phyloP scores from a whole-genome alignment of 148 eudicot species.

The Chenopodium berlandieri region DNA sequence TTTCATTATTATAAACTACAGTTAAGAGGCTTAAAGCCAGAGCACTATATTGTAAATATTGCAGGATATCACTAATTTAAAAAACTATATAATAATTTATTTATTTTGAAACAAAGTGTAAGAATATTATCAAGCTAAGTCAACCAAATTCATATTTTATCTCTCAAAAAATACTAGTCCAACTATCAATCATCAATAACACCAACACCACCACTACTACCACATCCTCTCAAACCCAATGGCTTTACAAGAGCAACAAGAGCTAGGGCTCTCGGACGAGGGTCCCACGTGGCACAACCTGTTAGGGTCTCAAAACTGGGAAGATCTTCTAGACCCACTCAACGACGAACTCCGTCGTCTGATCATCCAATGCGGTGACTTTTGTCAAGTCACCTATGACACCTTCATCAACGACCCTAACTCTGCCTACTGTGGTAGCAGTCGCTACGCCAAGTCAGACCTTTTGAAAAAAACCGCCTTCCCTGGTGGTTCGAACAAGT shows the following conservation, averaged over 20 bases:
- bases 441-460: slow-evolving; percentile 28
- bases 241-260: slow-evolving; percentile 36
- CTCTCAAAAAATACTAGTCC: not conserved
- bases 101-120: no score
- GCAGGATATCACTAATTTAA: no score
- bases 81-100: no score
- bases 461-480: slow-evolving; percentile 25
- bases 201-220: not conserved
- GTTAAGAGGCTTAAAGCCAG: no score
- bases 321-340: slow-evolving; percentile 58
- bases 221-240: not conserved
- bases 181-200: not conserved
- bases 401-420: slow-evolving; percentile 36
- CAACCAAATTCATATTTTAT: not conserved
- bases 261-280: not conserved
- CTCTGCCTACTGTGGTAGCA: slow-evolving; percentile 37
- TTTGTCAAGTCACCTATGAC: slow-evolving; percentile 78
- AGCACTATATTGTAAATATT: no score
- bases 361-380: slow-evolving; percentile 72
- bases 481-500: slow-evolving; percentile 27
- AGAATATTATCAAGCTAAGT: not conserved
- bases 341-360: slow-evolving; percentile 53
- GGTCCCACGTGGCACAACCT: slow-evolving; percentile 30
- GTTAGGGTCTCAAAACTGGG: slow-evolving; percentile 59
- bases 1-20: no score